Base-by-base conservation (phyloP, 202 grass and related monocot species). In the Hordeum pubiflorum region DNA sequence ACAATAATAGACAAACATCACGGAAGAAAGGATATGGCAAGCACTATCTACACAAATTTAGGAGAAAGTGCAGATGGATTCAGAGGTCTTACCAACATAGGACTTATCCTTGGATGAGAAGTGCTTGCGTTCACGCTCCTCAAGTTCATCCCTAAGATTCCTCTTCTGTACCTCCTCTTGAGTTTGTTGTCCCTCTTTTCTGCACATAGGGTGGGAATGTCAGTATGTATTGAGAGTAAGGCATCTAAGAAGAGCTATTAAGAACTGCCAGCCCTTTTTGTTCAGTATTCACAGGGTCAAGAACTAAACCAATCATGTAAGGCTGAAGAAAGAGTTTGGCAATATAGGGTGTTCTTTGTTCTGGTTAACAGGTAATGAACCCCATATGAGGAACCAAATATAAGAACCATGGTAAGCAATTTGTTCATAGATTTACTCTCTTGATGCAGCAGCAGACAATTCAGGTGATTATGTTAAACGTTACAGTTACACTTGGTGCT, bases 131-230 rank as follows among this genome's bases (percentile, higher is more conserved):
- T 99, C 96, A 31, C 96, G 92, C 1, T 98, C 96, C 87, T 99
- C 96, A 44, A 99, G 84, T 69, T 99, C 96, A 0, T 95, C 96
- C 74, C 92, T 87, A 20, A 99, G 86, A 60, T 99, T 90, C 78
- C 92, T 99, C 86, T 93, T 99, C 72, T 99, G 90, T 40, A 99
- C 29, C 86, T 99, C 92, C 68, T 98, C 92, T 74, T 93, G 84
- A 34, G 92, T 99, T 80, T 93, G 90, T 66, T 99, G 96, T 27
- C 96, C 96, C 10, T 95, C 96, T 88, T 86, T 99, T 67, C 96
- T 99, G 92, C 54, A 87, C 31, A 65, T 36, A 78, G n/a, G 4
- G 38, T n/a, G 24, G 5, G 22, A 26, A 66, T 20, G 33, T 81
- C 21, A 78, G 77, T 31, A 77, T 4, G 6, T 32, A 32, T 8